phyloP scores from a whole-genome alignment of 1,284 basidiomycete species.

The Sanghuangporus weigelae region DNA sequence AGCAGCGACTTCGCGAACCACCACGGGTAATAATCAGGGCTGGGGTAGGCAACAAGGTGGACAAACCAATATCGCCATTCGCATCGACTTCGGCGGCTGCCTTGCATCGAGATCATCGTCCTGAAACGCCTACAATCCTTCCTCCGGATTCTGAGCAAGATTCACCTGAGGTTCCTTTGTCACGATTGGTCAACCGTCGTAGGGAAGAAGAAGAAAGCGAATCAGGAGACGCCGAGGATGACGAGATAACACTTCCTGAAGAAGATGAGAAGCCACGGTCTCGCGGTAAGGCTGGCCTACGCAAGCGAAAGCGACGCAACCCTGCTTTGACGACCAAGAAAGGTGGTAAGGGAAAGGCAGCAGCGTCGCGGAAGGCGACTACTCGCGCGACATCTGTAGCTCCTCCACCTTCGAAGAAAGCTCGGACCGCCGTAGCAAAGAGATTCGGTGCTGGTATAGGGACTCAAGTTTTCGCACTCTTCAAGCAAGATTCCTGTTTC shows the following conservation, averaged over 20 bases:
- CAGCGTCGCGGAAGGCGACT: constrained; percentile 17
- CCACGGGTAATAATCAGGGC: not conserved
- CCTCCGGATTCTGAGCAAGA: not conserved
- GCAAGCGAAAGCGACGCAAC: constrained; percentile 45
- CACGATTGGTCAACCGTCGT: not conserved
- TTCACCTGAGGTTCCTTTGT: constrained; percentile 5
- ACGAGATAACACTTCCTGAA: constrained; percentile 37
- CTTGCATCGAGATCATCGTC: not conserved
- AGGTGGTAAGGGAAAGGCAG: constrained; percentile 22
- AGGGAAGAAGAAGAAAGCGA: constrained; percentile 29
- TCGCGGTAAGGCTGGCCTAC: constrained; percentile 22
- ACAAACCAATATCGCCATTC: not conserved
- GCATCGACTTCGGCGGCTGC: not conserved
- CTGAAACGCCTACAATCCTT: not conserved
- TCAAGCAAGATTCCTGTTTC: constrained; percentile 54
- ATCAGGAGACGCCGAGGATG: constrained; percentile 33
- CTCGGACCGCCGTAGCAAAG: constrained; percentile 1
- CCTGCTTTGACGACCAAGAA: constrained; percentile 21
- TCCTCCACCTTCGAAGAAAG: not conserved
- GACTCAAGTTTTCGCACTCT: constrained; percentile 62
- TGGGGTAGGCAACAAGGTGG: not conserved
- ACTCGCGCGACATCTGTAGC: not conserved
- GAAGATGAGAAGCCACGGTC: constrained; percentile 7
- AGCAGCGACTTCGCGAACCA: not conserved
- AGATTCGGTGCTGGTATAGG: constrained; percentile 21